phyloP scores from a whole-genome alignment of 2,329 filamentous ascomycete species.

The Cladophialophora yegresii region DNA sequence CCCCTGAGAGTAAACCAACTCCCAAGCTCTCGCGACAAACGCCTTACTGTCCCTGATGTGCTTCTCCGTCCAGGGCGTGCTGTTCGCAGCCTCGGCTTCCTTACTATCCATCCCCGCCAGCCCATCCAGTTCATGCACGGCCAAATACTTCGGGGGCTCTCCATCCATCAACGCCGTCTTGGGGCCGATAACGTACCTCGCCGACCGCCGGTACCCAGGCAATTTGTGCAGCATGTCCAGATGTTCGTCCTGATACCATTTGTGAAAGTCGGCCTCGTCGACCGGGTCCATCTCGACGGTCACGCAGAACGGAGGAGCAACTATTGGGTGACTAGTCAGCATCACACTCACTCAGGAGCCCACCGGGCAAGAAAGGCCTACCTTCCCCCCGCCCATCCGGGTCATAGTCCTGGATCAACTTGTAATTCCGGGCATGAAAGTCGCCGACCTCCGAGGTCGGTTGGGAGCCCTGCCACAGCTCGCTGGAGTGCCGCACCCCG shows the following conservation, averaged over 20 bases:
- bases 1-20: conserved; percentile 22
- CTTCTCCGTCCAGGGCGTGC: conserved; percentile 27
- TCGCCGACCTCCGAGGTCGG: conserved; percentile 65
- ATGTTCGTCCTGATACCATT: conserved; percentile 77
- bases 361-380: too few species aligned
- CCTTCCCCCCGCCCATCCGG: conserved; percentile 56
- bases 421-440: conserved; percentile 71
- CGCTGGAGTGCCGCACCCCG: conserved; percentile 48
- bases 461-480: conserved; percentile 60
- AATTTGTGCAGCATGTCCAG: conserved; percentile 69
- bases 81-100: conserved; percentile 26
- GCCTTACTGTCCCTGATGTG: conserved; percentile 25
- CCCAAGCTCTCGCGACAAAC: conserved; percentile 25
- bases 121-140: conserved; percentile 71
- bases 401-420: conserved; percentile 60
- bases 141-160: conserved; percentile 57
- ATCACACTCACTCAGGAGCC: background rate
- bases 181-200: conserved; percentile 65
- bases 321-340: conserved; percentile 41
- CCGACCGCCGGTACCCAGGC: conserved; percentile 76
- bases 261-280: conserved; percentile 58
- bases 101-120: conserved; percentile 60
- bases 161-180: conserved; percentile 44
- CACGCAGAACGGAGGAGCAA: conserved; percentile 62
- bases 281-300: conserved; percentile 61